Evolutionary conservation across 495 filamentous ascomycete genomes (phyloP), one percentile per base, ranked within the genome.

Genomic region (Xylaria grammica): DNA sequence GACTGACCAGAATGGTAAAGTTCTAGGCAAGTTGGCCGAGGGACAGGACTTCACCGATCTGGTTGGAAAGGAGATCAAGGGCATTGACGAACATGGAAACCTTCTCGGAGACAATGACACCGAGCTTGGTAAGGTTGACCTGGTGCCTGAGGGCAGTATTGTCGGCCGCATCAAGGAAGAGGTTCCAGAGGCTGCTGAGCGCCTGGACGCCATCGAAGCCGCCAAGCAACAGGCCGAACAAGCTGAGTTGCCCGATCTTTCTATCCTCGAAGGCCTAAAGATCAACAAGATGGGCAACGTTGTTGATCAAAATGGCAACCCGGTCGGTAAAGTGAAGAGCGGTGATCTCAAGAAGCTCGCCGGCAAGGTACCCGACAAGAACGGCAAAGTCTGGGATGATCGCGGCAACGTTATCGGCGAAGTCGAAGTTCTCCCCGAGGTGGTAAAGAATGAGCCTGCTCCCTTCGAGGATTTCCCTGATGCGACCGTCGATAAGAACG

Each of bases 281-380:
- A 86, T 93, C 70, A 94, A 93, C 84, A 96, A 95, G 78, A 79
- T 82, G 52, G 92, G 92, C 53, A 89, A 90, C 64, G 87, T 95
- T 59, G 86, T 93, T 55, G 86, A 88, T 20, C 76, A 83, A 1
- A 82, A 92, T 8, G 89, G 89, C 19, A 86, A 90, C 34, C 82
- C 89, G 1, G 85, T 96, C 66, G 91, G 84, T 7, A 86, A 84
- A 50, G 81, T 96, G 1, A 81, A 86, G 20, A 83, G 88, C 63
- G 91, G 91, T 24, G 87, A 88, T 42, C 74, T 85, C 19, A 86
- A 88, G 76, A 85, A 91, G 61, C 79, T 93, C 10, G 77, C 86
- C 15, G 90, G 90, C 64, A 89, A 85, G 76, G 83, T 85, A 63
- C 82, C 87, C 24, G 89, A 91, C 70, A 83, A 83, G 50, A 82